These are phyloP conservation scores for Trametes polyzona DNA, from an alignment of 1,284 basidiomycete genomes.

Conservation along the genomic window DNA sequence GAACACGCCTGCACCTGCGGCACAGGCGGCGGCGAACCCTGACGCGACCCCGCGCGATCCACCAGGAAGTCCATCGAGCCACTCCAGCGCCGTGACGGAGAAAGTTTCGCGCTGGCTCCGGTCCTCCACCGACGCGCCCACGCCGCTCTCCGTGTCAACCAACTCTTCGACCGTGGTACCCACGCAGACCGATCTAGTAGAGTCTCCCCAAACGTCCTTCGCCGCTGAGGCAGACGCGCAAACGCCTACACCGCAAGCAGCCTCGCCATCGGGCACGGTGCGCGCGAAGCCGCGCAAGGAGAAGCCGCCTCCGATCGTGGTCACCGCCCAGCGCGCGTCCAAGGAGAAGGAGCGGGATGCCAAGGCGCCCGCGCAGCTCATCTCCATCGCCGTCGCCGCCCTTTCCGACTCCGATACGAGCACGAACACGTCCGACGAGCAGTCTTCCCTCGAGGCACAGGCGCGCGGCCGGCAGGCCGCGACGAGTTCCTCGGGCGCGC, in stretches of 20 bases:
- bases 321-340: slow-evolving; percentile 19
- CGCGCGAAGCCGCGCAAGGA: slow-evolving; percentile 19
- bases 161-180: background rate
- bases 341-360: background rate
- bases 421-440: slow-evolving; percentile 7
- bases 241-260: background rate
- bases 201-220: background rate
- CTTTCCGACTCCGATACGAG: slow-evolving; percentile 15
- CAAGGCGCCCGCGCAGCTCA: background rate
- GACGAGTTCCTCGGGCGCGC: background rate
- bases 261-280: slow-evolving; percentile 12
- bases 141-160: slow-evolving; percentile 7
- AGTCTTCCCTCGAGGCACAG: slow-evolving; percentile 2
- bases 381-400: slow-evolving; percentile 9
- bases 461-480: slow-evolving; percentile 9
- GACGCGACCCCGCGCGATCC: background rate
- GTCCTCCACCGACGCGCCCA: slow-evolving; percentile 14
- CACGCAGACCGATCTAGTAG: background rate
- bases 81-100: slow-evolving; percentile 23
- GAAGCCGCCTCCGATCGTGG: slow-evolving; percentile 28
- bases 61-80: slow-evolving; percentile 12
- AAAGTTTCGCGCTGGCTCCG: slow-evolving; percentile 26
- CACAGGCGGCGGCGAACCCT: background rate
- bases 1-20: background rate
- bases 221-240: background rate